phyloP scores from a whole-genome alignment of 2,329 filamentous ascomycete species.

The Eutypa lata region DNA sequence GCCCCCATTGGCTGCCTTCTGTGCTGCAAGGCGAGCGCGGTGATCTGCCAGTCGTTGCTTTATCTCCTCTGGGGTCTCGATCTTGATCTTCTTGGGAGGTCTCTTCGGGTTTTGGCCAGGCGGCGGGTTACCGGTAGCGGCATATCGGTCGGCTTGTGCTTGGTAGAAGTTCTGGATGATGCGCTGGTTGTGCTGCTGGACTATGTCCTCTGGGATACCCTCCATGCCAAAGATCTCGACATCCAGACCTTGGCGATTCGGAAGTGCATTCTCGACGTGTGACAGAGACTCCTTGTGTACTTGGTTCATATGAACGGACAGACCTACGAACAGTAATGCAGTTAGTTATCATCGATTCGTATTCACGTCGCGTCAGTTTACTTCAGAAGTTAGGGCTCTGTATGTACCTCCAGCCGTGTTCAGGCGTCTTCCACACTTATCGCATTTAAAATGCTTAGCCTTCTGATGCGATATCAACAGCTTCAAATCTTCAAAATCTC shows the following conservation, averaged over 20 bases:
- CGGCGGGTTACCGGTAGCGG: constrained; percentile 78
- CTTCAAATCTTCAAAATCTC: constrained; percentile 96
- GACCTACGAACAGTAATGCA: constrained; percentile 51
- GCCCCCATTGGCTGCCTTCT: constrained; percentile 55
- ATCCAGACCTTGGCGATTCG: constrained; percentile 79
- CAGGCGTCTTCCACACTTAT: constrained; percentile 79
- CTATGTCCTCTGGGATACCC: constrained; percentile 83
- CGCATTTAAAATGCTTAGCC: constrained; percentile 99
- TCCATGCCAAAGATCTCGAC: constrained; percentile 99
- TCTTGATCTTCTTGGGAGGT: constrained; percentile 66
- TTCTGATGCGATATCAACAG: constrained; percentile 97
- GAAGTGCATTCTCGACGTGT: constrained; percentile 87
- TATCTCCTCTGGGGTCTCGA: constrained; percentile 73
- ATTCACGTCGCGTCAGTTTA: background rate
- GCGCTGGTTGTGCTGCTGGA: constrained; percentile 79
- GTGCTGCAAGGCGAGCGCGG: constrained; percentile 64
- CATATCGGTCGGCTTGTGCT: constrained; percentile 77
- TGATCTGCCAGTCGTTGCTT: constrained; percentile 78
- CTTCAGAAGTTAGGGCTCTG: constrained; percentile 24
- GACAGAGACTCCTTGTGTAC: constrained; percentile 93
- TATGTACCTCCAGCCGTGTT: constrained; percentile 92
- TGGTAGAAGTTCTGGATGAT: constrained; percentile 84
- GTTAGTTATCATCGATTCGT: constrained; percentile 6
- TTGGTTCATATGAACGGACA: constrained; percentile 96
- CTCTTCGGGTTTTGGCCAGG: constrained; percentile 64